These are phyloP conservation scores for Allium cepa DNA, from an alignment of 106 monocot species.

Conservation along the genomic window DNA sequence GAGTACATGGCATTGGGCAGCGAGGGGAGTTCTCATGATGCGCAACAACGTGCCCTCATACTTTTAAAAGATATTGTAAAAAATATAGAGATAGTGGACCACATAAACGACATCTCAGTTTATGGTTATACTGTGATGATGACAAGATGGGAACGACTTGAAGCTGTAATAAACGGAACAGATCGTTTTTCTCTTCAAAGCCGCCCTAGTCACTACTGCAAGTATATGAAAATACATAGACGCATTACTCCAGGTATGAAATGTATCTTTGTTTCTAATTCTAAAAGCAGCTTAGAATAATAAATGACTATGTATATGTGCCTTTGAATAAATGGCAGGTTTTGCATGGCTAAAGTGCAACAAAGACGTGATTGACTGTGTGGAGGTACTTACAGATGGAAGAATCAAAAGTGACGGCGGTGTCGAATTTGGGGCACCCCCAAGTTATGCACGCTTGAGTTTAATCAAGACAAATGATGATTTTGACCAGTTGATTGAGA, in stretches of 20 bases:
- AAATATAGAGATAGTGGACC: slow-evolving; percentile 5
- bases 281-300: too few species aligned
- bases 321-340: too few species aligned
- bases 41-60: slow-evolving; percentile 52
- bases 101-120: slow-evolving; percentile 33
- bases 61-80: slow-evolving; percentile 44
- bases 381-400: too few species aligned
- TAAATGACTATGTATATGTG: too few species aligned
- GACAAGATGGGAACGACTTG: slow-evolving; percentile 43
- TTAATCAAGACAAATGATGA: too few species aligned
- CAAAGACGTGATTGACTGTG: too few species aligned
- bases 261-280: too few species aligned
- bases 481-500: too few species aligned
- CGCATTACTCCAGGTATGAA: slow-evolving; percentile 43
- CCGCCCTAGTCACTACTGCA: slow-evolving; percentile 42
- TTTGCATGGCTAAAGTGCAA: too few species aligned
- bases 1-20: slow-evolving; percentile 25
- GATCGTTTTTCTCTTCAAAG: slow-evolving; percentile 61
- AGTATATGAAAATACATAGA: slow-evolving; percentile 44
- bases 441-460: too few species aligned
- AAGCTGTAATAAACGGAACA: slow-evolving; percentile 29
- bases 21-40: slow-evolving; percentile 51
- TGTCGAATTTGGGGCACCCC: too few species aligned
- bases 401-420: too few species aligned
- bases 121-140: slow-evolving; percentile 36